These are phyloP conservation scores for Hypomyces perniciosus DNA, from an alignment of 2,329 filamentous ascomycete species.

Conservation along the genomic window DNA sequence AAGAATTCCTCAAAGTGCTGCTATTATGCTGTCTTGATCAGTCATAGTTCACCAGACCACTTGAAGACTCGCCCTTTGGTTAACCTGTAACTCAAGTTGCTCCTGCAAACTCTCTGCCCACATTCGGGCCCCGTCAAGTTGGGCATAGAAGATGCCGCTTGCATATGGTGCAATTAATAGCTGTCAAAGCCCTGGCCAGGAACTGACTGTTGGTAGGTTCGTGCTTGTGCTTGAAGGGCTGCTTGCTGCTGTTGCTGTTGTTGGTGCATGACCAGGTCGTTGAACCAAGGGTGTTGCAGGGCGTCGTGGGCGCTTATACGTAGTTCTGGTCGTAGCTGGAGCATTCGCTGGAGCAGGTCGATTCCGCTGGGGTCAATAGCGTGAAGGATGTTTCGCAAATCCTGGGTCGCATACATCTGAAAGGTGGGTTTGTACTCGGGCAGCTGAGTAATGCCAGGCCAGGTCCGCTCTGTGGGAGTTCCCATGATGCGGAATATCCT, in stretches of 20 bases:
- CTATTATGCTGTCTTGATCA: conserved; percentile 1
- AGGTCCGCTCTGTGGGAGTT: conserved; percentile 88
- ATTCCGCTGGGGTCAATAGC: conserved; percentile 85
- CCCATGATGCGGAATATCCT: conserved; percentile 99
- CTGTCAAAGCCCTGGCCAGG: conserved; percentile 33
- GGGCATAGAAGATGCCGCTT: not conserved
- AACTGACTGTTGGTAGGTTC: conserved; percentile 33
- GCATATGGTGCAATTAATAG: conserved; percentile 22
- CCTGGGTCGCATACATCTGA: conserved; percentile 89
- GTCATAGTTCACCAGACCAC: too few relatives aligned
- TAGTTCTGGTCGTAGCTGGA: conserved; percentile 87
- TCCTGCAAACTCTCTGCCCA: too few relatives aligned
- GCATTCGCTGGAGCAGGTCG: conserved; percentile 82
- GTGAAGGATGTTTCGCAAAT: conserved; percentile 77
- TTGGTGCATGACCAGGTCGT: conserved; percentile 58
- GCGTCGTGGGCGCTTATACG: conserved; percentile 84
- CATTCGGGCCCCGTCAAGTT: too few relatives aligned
- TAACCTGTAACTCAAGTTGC: too few relatives aligned
- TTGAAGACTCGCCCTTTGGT: too few relatives aligned
- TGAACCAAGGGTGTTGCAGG: conserved; percentile 88
- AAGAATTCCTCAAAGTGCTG: not conserved
- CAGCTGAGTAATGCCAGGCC: conserved; percentile 90
- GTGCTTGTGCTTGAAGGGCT: conserved; percentile 37
- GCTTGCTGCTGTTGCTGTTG: conserved; percentile 37
- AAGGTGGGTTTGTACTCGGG: conserved; percentile 98